These are phyloP conservation scores for Labyrinthula sp. DNA, from an alignment of 352 stramenopile species.

Conservation along the genomic window DNA sequence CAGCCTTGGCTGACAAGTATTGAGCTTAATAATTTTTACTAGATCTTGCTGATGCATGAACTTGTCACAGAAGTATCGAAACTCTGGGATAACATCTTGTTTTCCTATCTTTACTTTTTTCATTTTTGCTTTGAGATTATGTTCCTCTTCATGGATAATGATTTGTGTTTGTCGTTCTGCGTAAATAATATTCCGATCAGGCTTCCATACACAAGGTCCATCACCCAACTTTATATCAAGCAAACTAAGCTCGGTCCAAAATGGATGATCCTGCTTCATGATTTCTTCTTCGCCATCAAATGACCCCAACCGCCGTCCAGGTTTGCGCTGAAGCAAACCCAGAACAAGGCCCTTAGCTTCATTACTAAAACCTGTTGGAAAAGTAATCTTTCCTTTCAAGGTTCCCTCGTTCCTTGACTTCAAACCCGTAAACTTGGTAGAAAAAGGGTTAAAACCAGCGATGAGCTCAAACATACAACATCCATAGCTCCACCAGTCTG, in stretches of 20 bases:
- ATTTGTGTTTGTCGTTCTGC: constrained; percentile 22
- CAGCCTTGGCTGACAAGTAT: constrained; percentile 2
- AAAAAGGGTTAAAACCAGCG: constrained; percentile 23
- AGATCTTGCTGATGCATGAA: constrained; percentile 17
- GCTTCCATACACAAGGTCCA: constrained; percentile 8
- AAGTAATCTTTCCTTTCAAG: constrained; percentile 3
- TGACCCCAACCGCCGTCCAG: constrained; percentile 10
- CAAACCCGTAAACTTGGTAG: constrained; percentile 16
- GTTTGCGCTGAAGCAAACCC: constrained; percentile 18
- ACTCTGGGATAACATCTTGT: constrained; percentile 15
- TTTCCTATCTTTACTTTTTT: constrained; percentile 13
- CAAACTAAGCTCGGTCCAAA: constrained; percentile 23
- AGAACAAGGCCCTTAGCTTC: constrained; percentile 1
- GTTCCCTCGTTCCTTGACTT: constrained; percentile 19
- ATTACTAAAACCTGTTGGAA: background rate
- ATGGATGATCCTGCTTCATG: constrained; percentile 12
- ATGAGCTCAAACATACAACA: constrained; percentile 25
- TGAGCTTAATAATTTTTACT: constrained; percentile 6
- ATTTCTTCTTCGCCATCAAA: constrained; percentile 13
- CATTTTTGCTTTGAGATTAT: constrained; percentile 9
- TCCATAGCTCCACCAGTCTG: constrained; percentile 28
- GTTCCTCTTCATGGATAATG: constrained; percentile 22
- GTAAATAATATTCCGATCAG: constrained; percentile 22
- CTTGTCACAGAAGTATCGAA: constrained; percentile 24
- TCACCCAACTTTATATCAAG: constrained; percentile 1